Evolutionary conservation across 495 filamentous ascomycete species (phyloP).

Genomic region (Tuber umbilicatum): DNA sequence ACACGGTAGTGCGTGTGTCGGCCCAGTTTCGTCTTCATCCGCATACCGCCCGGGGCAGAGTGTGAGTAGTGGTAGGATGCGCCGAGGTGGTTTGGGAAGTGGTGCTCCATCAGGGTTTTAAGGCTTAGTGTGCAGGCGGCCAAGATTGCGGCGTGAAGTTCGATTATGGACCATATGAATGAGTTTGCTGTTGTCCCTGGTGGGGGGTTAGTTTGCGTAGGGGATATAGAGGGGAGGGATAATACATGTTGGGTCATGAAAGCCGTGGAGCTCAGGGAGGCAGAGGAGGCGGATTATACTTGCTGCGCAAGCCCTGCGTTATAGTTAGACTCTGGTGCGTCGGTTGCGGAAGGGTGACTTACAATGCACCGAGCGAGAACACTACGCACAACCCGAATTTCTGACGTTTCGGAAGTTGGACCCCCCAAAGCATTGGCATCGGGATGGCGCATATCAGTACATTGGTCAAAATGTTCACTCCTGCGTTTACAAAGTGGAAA

Average conservation of each 20-base stretch:
- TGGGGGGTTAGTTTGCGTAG: neutral
- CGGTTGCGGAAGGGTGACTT: conserved; percentile 28
- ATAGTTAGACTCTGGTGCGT: conserved; percentile 4
- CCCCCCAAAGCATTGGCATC: conserved; percentile 47
- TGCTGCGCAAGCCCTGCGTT: conserved; percentile 26
- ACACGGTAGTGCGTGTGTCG: neutral
- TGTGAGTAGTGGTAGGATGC: conserved; percentile 9
- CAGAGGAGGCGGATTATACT: conserved; percentile 31
- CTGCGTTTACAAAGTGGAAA: conserved; percentile 51
- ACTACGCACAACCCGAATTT: conserved; percentile 47
- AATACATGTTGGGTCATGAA: conserved; percentile 21
- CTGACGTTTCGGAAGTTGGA: conserved; percentile 48
- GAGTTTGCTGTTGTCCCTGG: conserved; percentile 27
- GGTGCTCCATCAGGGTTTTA: conserved; percentile 43
- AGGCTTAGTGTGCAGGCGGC: conserved; percentile 51
- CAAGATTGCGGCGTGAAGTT: conserved; percentile 49
- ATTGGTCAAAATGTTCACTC: conserved; percentile 45
- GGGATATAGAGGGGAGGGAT: neutral
- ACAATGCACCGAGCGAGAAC: conserved; percentile 51
- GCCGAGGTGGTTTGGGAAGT: conserved; percentile 43
- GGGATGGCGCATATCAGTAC: conserved; percentile 46
- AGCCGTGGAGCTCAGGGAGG: conserved; percentile 24
- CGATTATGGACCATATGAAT: conserved; percentile 49
- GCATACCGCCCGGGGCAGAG: neutral
- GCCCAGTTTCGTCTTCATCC: neutral